These are phyloP conservation scores for Rhytidhysteron rufulum DNA, from an alignment of 2,329 filamentous ascomycete species.

Conservation along the genomic window DNA sequence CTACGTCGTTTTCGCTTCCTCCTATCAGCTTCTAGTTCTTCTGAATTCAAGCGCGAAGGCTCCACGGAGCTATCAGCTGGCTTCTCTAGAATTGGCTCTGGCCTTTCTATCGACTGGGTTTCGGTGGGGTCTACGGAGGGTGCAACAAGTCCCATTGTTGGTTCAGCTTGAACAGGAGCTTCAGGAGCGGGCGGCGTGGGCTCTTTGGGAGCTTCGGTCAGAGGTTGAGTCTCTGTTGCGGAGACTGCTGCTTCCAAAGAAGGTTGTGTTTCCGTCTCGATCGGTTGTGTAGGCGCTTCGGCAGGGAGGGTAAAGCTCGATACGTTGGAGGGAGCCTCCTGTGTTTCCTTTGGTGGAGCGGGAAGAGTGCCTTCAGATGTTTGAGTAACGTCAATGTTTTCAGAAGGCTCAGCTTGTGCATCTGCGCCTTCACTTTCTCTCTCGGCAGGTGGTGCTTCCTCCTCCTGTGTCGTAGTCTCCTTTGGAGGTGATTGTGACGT, in stretches of 20 bases:
- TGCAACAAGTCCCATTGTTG: slow-evolving; percentile 8
- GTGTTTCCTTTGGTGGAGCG: too few species aligned
- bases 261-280: neutral
- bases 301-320: too few species aligned
- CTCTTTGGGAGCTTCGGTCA: neutral
- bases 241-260: neutral
- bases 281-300: neutral
- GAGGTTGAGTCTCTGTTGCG: neutral
- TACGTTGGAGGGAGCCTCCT: too few species aligned
- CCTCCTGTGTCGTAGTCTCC: neutral
- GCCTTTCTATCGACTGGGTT: slow-evolving; percentile 28
- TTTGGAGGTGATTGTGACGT: neutral
- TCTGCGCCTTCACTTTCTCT: slow-evolving; percentile 5
- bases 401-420: neutral
- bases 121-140: slow-evolving; percentile 21
- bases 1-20: slow-evolving; percentile 42
- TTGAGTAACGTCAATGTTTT: too few species aligned
- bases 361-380: too few species aligned
- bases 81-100: slow-evolving; percentile 18
- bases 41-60: slow-evolving; percentile 30
- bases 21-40: slow-evolving; percentile 35
- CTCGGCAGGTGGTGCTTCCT: slow-evolving; percentile 1
- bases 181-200: neutral
- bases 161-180: neutral
- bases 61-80: slow-evolving; percentile 20